Conservation (phyloP, 2,329 filamentous ascomycete species). For the Thermothelomyces thermophilus region DNA sequence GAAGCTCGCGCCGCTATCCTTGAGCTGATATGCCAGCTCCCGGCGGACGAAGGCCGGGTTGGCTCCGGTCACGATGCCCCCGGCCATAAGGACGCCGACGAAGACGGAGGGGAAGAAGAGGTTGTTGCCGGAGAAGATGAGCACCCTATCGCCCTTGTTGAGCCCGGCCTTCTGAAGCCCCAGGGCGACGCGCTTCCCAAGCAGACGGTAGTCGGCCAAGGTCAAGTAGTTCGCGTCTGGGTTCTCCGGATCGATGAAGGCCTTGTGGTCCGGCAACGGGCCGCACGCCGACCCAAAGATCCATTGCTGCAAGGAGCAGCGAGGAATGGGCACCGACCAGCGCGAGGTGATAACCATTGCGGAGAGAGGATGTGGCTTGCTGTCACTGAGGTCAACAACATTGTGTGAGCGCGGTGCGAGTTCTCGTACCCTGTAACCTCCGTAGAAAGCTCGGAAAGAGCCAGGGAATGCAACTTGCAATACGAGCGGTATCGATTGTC, state of each 20-base stretch:
- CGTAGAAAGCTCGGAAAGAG: too few species aligned
- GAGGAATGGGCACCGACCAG: slow-evolving; percentile 39
- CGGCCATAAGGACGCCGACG: slow-evolving; percentile 69
- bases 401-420: too few species aligned
- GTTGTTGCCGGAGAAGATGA: slow-evolving; percentile 68
- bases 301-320: slow-evolving; percentile 48
- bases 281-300: slow-evolving; percentile 45
- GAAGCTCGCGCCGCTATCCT: slow-evolving; percentile 62
- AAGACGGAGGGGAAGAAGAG: slow-evolving; percentile 66
- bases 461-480: too few species aligned
- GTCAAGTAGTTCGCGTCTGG: slow-evolving; percentile 64
- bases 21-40: slow-evolving; percentile 69
- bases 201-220: slow-evolving; percentile 56
- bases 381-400: not conserved
- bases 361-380: not conserved
- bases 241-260: slow-evolving; percentile 58
- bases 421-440: too few species aligned
- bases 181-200: slow-evolving; percentile 64
- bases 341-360: slow-evolving; percentile 44
- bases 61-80: slow-evolving; percentile 66
- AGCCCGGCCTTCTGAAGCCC: slow-evolving; percentile 61
- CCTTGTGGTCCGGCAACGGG: slow-evolving; percentile 37
- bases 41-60: slow-evolving; percentile 48
- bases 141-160: slow-evolving; percentile 59
- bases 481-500: too few species aligned